These are phyloP conservation scores for Gastrolobium villosum DNA, from an alignment of 306 rosid species.

Conservation along the genomic window DNA sequence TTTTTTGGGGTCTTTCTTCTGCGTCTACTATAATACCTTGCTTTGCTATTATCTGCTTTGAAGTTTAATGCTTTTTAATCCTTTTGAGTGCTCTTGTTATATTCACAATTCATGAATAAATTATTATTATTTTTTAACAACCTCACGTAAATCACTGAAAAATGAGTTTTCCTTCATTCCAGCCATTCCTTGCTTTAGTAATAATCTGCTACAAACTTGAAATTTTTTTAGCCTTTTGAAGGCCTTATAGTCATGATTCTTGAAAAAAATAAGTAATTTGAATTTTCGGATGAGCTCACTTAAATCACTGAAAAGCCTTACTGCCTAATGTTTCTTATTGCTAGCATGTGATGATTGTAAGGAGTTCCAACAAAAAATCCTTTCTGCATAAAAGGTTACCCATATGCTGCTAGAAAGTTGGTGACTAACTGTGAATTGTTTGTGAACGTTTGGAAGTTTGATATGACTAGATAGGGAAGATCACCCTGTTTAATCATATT, in stretches of 20 bases:
- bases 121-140: background rate
- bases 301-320: conserved; percentile 26
- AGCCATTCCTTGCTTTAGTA: conserved; percentile 25
- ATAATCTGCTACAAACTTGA: conserved; percentile 30
- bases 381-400: conserved; percentile 25
- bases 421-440: conserved; percentile 29
- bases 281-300: background rate
- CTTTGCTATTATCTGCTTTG: conserved; percentile 33
- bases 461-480: conserved; percentile 1
- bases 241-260: conserved; percentile 28
- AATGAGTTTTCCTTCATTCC: conserved; percentile 1
- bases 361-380: conserved; percentile 14
- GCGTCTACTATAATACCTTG: conserved; percentile 36
- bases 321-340: background rate
- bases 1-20: conserved; percentile 27
- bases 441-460: conserved; percentile 26
- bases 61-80: conserved; percentile 20
- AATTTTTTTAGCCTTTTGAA: conserved; percentile 34
- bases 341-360: background rate
- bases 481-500: background rate
- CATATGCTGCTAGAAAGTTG: background rate
- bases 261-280: conserved; percentile 22
- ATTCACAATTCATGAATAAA: conserved; percentile 23
- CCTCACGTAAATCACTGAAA: conserved; percentile 2
- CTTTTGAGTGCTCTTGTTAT: conserved; percentile 36